Conservation (phyloP, 2,329 filamentous ascomycete species). For the Aspergillus ochraceoroseus region DNA sequence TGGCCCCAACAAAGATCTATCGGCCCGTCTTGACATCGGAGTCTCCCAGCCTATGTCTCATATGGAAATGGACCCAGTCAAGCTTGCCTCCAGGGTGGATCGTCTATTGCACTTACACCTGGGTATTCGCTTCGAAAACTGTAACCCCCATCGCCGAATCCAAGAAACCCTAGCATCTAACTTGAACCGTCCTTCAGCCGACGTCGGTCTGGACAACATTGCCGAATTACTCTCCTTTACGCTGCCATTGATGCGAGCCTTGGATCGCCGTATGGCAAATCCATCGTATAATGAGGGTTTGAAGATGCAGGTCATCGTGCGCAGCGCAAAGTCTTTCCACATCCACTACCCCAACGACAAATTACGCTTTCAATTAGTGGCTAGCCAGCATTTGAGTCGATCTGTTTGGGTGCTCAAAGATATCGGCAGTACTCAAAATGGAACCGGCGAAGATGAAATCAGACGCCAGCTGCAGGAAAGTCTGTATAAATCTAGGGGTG, state of each 20-base stretch:
- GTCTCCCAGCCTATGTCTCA: conserved; percentile 21
- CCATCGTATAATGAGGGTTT: conserved; percentile 21
- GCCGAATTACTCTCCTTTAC: conserved; percentile 35
- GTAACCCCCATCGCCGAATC: conserved; percentile 41
- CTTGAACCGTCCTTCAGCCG: conserved; percentile 32
- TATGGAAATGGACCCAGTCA: conserved; percentile 21
- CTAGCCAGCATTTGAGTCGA: conserved; percentile 26
- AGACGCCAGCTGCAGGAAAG: conserved; percentile 27
- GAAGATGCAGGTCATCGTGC: conserved; percentile 33
- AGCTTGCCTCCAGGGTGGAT: conserved; percentile 22
- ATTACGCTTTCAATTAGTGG: conserved; percentile 32
- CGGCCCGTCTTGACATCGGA: conserved; percentile 32
- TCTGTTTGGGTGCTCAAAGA: conserved; percentile 38
- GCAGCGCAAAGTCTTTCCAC: conserved; percentile 34
- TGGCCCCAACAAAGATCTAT: conserved; percentile 26
- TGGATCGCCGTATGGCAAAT: conserved; percentile 34
- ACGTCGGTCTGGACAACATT: conserved; percentile 29
- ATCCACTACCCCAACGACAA: conserved; percentile 35
- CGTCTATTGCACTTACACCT: conserved; percentile 29
- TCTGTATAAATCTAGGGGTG: conserved; percentile 35
- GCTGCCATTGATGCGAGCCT: conserved; percentile 35
- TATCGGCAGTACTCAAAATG: conserved; percentile 18
- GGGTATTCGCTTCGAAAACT: conserved; percentile 32
- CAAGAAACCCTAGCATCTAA: conserved; percentile 36
- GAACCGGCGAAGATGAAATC: conserved; percentile 20